Percentiles rank a stretch among this genome's conserved stretches.
Evolutionary conservation across 805 yeast species (phyloP).

Genomic region (Cephaloascus albidus): DNA sequence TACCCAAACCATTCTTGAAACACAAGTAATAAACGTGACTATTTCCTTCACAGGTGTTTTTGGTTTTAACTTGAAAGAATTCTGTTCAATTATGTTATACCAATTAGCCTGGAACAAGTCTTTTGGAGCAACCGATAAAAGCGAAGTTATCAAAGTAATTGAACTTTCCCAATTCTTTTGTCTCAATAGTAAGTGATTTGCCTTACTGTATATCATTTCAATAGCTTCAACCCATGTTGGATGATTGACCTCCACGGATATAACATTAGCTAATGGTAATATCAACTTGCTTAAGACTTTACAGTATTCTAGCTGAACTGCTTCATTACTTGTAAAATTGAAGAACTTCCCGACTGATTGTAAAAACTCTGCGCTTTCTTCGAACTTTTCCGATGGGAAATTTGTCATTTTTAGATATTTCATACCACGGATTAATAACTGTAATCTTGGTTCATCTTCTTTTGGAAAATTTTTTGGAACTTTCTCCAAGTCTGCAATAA

Average conservation of each 20-base stretch:
- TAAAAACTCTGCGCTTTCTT: conserved; percentile 87
- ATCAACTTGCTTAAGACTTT: conserved; percentile 72
- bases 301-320: conserved; percentile 69
- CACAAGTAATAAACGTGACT: conserved; percentile 49
- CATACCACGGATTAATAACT: conserved; percentile 86
- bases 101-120: conserved; percentile 66
- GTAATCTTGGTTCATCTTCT: conserved; percentile 46
- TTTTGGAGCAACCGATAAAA: conserved; percentile 73
- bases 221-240: conserved; percentile 91
- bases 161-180: conserved; percentile 57
- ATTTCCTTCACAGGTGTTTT: conserved; percentile 41
- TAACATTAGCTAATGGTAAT: conserved; percentile 71
- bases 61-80: conserved; percentile 53
- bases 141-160: conserved; percentile 58
- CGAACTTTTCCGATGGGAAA: conserved; percentile 83
- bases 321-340: conserved; percentile 50
- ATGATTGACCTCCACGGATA: conserved; percentile 92
- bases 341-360: conserved; percentile 83
- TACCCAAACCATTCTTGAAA: conserved; percentile 81
- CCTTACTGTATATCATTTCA: conserved; percentile 44
- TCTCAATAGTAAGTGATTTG: conserved; percentile 31
- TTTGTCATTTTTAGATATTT: conserved; percentile 68
- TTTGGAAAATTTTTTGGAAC: conserved; percentile 40
- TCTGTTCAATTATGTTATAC: conserved; percentile 58
- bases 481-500: conserved; percentile 86